Percentiles rank a stretch among this genome's conserved stretches.
Evolutionary conservation across 1,284 basidiomycete species (phyloP).

Genomic region (Trametes versicolor): DNA sequence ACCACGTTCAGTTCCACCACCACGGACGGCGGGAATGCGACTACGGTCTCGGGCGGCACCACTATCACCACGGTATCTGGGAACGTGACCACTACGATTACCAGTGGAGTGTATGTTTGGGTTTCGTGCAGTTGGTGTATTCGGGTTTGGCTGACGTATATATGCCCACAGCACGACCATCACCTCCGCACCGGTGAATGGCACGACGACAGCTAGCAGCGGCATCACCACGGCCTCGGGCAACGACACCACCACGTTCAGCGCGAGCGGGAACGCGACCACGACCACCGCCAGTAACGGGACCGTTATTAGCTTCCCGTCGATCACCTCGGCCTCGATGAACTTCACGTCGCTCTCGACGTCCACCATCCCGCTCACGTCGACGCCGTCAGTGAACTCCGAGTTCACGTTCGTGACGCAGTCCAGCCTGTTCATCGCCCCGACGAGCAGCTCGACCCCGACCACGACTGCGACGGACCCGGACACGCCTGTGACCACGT

Average conservation of each 20-base stretch:
- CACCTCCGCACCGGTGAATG: conserved; percentile 18
- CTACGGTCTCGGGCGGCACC: conserved; percentile 1
- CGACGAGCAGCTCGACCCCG: conserved; percentile 40
- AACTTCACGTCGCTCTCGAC: conserved; percentile 28
- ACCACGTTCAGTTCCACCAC: background rate
- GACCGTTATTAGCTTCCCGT: conserved; percentile 31
- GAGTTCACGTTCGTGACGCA: conserved; percentile 37
- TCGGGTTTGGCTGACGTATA: conserved; percentile 14
- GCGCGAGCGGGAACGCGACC: conserved; percentile 10
- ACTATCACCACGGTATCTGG: conserved; percentile 10
- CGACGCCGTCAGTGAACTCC: conserved; percentile 37
- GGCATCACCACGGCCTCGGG: conserved; percentile 7
- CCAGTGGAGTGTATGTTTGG: conserved; percentile 23
- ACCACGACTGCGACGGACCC: conserved; percentile 51
- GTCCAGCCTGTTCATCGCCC: conserved; percentile 35
- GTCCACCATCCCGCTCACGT: conserved; percentile 30
- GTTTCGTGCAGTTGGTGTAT: conserved; percentile 11
- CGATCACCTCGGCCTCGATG: conserved; percentile 13
- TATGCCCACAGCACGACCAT: conserved; percentile 17
- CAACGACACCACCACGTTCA: conserved; percentile 3
- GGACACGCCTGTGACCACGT: conserved; percentile 60
- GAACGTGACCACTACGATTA: conserved; percentile 17
- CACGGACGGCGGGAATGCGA: conserved; percentile 2
- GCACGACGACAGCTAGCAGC: background rate
- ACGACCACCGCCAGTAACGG: conserved; percentile 22